These are phyloP conservation scores for Geopyxis carbonaria DNA, from an alignment of 495 filamentous ascomycete genomes.

Conservation along the genomic window DNA sequence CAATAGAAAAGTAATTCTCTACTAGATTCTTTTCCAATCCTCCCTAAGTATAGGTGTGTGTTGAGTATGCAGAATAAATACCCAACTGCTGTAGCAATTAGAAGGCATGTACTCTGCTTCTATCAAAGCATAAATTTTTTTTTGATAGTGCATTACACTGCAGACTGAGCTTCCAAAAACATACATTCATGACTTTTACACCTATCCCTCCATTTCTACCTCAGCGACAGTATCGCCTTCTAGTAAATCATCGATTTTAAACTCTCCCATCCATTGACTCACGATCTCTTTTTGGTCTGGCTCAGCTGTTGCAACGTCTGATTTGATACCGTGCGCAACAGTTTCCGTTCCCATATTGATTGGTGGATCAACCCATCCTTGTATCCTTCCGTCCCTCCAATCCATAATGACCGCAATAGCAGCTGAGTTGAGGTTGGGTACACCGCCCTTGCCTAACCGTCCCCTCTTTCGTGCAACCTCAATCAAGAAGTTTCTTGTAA, in stretches of 20 bases:
- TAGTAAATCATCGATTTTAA: conserved; percentile 90
- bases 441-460: conserved; percentile 69
- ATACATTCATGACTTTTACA: not conserved
- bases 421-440: conserved; percentile 74
- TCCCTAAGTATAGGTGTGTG: too few species aligned
- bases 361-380: conserved; percentile 77
- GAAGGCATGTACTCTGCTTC: too few species aligned
- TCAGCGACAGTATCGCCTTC: conserved; percentile 38
- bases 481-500: conserved; percentile 80
- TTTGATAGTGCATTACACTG: not conserved
- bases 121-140: too few species aligned
- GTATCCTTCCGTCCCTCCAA: conserved; percentile 88
- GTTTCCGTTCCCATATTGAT: conserved; percentile 27
- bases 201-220: conserved; percentile 22
- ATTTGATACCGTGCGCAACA: conserved; percentile 21
- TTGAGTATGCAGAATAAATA: too few species aligned
- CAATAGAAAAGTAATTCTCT: too few species aligned
- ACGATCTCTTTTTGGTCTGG: conserved; percentile 76
- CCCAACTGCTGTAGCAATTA: too few species aligned
- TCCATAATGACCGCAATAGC: conserved; percentile 87
- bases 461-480: conserved; percentile 89
- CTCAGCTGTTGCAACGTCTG: conserved; percentile 19
- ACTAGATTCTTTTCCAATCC: too few species aligned
- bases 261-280: conserved; percentile 84
- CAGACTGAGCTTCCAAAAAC: not conserved